A percentile compares a stretch with the other conserved stretches of the same genome.
These are phyloP conservation scores for Fusarium cyanostomum DNA, from an alignment of 2,329 filamentous ascomycete species.

Conservation along the genomic window DNA sequence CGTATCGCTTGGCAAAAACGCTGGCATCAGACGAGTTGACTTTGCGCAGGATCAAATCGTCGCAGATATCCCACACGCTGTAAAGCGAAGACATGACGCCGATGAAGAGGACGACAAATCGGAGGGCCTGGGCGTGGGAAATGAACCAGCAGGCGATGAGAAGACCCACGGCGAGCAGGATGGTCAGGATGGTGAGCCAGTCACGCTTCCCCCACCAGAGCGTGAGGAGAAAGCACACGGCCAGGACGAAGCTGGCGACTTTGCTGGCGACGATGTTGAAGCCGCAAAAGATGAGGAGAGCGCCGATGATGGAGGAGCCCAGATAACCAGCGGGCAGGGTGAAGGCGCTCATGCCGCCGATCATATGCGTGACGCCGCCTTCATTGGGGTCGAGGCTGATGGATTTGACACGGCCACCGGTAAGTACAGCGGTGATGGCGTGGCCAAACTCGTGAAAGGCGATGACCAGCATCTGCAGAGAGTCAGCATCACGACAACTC, in stretches of 20 bases:
- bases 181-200: conserved; percentile 78
- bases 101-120: conserved; percentile 81
- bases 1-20: conserved; percentile 80
- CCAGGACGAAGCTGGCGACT: conserved; percentile 77
- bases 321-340: conserved; percentile 83
- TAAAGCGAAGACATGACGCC: conserved; percentile 85
- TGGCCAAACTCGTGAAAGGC: conserved; percentile 85
- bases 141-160: conserved; percentile 84
- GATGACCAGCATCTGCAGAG: conserved; percentile 77
- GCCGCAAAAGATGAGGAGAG: conserved; percentile 79
- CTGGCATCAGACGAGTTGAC: conserved; percentile 83
- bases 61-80: conserved; percentile 86
- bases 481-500: conserved; percentile 7
- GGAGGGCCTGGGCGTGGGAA: conserved; percentile 75
- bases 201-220: conserved; percentile 84
- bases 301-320: conserved; percentile 79
- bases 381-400: conserved; percentile 81
- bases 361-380: conserved; percentile 81
- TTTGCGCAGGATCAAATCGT: conserved; percentile 82
- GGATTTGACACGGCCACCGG: conserved; percentile 77
- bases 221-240: conserved; percentile 79
- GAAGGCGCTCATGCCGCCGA: conserved; percentile 73
- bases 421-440: conserved; percentile 76
- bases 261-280: conserved; percentile 86
- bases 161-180: conserved; percentile 75